phyloP scores from a whole-genome alignment of 2,329 filamentous ascomycete genomes.

The Penicillium sp. region DNA sequence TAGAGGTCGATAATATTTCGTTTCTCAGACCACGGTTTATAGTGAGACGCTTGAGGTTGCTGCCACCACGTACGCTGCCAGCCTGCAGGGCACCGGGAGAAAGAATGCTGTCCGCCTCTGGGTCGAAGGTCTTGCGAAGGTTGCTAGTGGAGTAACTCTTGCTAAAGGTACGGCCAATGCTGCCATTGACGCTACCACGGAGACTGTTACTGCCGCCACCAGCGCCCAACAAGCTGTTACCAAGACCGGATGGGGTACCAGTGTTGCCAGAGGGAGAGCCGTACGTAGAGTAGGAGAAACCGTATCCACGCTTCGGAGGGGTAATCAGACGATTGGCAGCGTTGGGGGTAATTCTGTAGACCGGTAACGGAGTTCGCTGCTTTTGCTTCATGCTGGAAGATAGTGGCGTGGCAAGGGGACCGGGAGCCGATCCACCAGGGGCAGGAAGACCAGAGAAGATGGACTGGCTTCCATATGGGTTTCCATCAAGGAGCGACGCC shows the following conservation, averaged over 20 bases:
- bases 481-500: constrained; percentile 76
- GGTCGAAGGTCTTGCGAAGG: constrained; percentile 74
- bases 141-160: constrained; percentile 90
- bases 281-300: constrained; percentile 90
- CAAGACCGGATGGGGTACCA: constrained; percentile 67
- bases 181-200: constrained; percentile 46
- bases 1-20: constrained; percentile 53
- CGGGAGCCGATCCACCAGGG: constrained; percentile 67
- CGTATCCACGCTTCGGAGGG: constrained; percentile 82
- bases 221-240: constrained; percentile 56
- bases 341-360: constrained; percentile 81
- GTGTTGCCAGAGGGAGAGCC: constrained; percentile 71
- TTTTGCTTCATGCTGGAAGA: constrained; percentile 72
- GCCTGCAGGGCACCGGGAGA: constrained; percentile 80
- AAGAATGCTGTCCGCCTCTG: constrained; percentile 76
- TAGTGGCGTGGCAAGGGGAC: constrained; percentile 87
- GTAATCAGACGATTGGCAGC: constrained; percentile 77
- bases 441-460: constrained; percentile 73
- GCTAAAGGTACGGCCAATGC: constrained; percentile 67
- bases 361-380: constrained; percentile 74
- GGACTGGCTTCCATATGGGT: constrained; percentile 84
- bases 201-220: constrained; percentile 37
- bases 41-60: constrained; percentile 79
- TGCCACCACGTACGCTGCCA: constrained; percentile 63
- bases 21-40: constrained; percentile 84